phyloP scores from a whole-genome alignment of 176 grass and related monocot genomes.

The Triticum dicoccoides region DNA sequence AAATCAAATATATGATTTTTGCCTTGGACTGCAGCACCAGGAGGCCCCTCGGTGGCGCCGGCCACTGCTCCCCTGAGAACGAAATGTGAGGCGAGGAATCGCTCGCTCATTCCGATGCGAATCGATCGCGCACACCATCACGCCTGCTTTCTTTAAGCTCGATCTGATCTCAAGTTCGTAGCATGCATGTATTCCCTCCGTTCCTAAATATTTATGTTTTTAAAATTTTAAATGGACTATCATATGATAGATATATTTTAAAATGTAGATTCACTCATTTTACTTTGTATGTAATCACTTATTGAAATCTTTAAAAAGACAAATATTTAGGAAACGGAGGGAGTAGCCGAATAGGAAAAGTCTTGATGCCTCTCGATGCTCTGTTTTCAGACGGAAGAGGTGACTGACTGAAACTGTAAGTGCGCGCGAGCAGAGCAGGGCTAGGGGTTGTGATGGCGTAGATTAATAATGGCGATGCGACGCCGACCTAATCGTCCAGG shows the following conservation, averaged over 20 bases:
- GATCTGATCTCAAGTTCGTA: too few species aligned
- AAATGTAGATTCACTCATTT: too few species aligned
- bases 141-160: too few species aligned
- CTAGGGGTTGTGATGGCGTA: not conserved
- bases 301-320: too few species aligned
- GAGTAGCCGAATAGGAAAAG: not conserved
- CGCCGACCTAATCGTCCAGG: constrained; percentile 5
- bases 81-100: constrained; percentile 12
- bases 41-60: not conserved
- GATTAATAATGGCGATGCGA: constrained; percentile 3
- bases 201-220: too few species aligned
- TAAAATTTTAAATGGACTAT: too few species aligned
- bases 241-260: too few species aligned
- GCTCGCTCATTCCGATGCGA: not conserved
- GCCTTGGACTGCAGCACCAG: not conserved
- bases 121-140: too few species aligned
- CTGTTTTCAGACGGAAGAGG: not conserved
- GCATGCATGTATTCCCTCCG: too few species aligned
- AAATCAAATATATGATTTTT: too few species aligned
- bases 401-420: not conserved
- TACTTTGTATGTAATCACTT: too few species aligned
- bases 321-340: too few species aligned
- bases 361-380: not conserved
- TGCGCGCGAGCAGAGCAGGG: not conserved
- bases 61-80: not conserved